phyloP scores from a whole-genome alignment of 2,329 filamentous ascomycete genomes.

The Sclerotinia glacialis region DNA sequence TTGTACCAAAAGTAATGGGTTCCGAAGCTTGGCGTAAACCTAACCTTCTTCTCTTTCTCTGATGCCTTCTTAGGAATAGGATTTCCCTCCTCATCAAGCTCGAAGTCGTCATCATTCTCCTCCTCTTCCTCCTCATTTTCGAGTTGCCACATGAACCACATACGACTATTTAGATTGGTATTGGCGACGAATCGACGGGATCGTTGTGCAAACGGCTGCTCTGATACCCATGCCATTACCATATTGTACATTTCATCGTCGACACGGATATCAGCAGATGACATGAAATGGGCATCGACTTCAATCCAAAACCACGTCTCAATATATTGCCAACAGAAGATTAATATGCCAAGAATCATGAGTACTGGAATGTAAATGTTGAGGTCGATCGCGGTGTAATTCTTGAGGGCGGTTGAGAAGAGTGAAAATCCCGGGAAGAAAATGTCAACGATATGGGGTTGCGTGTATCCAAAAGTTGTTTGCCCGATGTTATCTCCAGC shows the following conservation, averaged over 20 bases:
- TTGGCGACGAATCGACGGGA: conserved; percentile 64
- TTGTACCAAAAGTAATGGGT: conserved; percentile 68
- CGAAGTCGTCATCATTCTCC: conserved; percentile 40
- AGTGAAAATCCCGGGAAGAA: conserved; percentile 65
- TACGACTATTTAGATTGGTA: conserved; percentile 55
- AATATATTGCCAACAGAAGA: conserved; percentile 53
- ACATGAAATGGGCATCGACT: conserved; percentile 58
- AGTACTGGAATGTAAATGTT: conserved; percentile 60
- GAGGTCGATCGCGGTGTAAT: conserved; percentile 60
- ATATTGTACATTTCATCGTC: conserved; percentile 74
- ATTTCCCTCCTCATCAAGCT: conserved; percentile 34
- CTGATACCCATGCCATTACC: conserved; percentile 66
- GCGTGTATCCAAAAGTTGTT: conserved; percentile 36
- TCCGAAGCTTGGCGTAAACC: conserved; percentile 66
- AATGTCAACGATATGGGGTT: conserved; percentile 49
- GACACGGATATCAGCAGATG: conserved; percentile 61
- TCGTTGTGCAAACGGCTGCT: conserved; percentile 57
- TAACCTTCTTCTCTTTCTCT: conserved; percentile 43
- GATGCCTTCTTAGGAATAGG: conserved; percentile 23
- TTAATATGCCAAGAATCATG: conserved; percentile 49
- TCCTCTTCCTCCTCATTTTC: conserved; percentile 48
- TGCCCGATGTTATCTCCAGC: background rate
- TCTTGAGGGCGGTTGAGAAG: conserved; percentile 51
- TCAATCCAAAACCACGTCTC: conserved; percentile 48
- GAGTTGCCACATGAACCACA: conserved; percentile 47